Evolutionary conservation across 2,329 filamentous ascomycete genomes (phyloP), one percentile per base, ranked within the genome.

Genomic region (Fusarium scirpi): DNA sequence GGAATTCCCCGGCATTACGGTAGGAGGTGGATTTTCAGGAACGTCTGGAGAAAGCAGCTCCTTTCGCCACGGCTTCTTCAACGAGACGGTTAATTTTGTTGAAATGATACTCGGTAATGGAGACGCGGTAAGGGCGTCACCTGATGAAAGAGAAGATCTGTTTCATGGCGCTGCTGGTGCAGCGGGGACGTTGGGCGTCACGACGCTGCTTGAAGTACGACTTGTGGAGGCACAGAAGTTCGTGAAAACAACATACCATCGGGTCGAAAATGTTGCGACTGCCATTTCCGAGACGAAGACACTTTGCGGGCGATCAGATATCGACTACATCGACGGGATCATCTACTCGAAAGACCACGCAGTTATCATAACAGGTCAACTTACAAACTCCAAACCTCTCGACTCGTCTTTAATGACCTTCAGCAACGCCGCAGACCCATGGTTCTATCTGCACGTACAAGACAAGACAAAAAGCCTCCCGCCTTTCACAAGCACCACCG

Each of bases 1-100:
- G 87, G 90, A 92, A 72, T 90, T 92, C 52, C 90, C 90, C 0
- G 89, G 89, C 1, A 92, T 92, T 67, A 92, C 90, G 0, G 87
- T 86, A 0, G 90, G 90, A 16, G 90, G 90, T 5, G 89, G 88
- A 0, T 92, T 90, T 74, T 85, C 88, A 1, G 90, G 90, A 3
- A 91, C 89, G 0, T 86, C 87, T 0, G 90, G 89, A 4, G 90
- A 92, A 76, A 91, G 89, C 76, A 89, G 85, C 64, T 90, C 87
- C 0, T 92, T 91, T 76, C 85, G 84, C 15, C 84, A 90, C 73
- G 90, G 91, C 0, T 87, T 90, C 65, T 92, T 92, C 74, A 89
- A 92, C 56, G 79, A 85, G 15, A 91, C 86, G 0, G 82, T 92
- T 25, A 86, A 85, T 52, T 85, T 82, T 64, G 85, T 91, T 16